phyloP scores from a whole-genome alignment of 2,329 filamentous ascomycete species.

The Aspergillus oerlinghausenensis region DNA sequence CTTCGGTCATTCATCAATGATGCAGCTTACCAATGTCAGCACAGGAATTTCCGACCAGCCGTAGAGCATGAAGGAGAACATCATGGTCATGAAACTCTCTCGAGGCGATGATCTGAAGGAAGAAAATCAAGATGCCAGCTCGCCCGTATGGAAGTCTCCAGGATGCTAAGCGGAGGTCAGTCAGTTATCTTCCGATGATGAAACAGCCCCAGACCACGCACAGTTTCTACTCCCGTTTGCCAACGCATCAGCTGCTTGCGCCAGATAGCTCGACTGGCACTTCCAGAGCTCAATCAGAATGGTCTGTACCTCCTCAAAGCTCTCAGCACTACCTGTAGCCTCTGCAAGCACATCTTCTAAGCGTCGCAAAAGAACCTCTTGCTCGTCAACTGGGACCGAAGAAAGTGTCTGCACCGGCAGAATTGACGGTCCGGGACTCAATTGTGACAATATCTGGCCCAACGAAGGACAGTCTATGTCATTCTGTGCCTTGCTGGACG shows the following conservation, averaged over 20 bases:
- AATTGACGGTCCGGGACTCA: conserved; percentile 16
- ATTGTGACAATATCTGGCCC: conserved; percentile 21
- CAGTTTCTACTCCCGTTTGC: conserved; percentile 42
- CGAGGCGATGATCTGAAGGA: conserved; percentile 35
- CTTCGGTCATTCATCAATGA: neutral
- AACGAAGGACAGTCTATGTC: conserved; percentile 22
- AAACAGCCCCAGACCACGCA: conserved; percentile 21
- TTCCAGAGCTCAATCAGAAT: conserved; percentile 35
- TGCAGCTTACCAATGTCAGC: conserved; percentile 37
- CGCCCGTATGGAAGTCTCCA: conserved; percentile 38
- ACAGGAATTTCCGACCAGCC: conserved; percentile 43
- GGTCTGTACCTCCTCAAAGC: conserved; percentile 23
- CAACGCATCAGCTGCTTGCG: conserved; percentile 33
- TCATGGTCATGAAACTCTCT: conserved; percentile 24
- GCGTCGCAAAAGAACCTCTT: conserved; percentile 31
- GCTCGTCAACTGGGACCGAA: conserved; percentile 22
- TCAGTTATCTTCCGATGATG: neutral
- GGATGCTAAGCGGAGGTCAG: conserved; percentile 25
- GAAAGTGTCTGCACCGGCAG: conserved; percentile 15
- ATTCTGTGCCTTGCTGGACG: neutral
- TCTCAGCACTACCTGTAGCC: conserved; percentile 20
- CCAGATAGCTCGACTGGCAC: conserved; percentile 31
- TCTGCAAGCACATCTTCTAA: conserved; percentile 28
- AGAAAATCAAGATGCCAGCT: conserved; percentile 39
- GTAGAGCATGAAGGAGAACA: conserved; percentile 38